Evolutionary conservation across 2,329 filamentous ascomycete genomes (phyloP).

Genomic region (Aspergillus sp.): DNA sequence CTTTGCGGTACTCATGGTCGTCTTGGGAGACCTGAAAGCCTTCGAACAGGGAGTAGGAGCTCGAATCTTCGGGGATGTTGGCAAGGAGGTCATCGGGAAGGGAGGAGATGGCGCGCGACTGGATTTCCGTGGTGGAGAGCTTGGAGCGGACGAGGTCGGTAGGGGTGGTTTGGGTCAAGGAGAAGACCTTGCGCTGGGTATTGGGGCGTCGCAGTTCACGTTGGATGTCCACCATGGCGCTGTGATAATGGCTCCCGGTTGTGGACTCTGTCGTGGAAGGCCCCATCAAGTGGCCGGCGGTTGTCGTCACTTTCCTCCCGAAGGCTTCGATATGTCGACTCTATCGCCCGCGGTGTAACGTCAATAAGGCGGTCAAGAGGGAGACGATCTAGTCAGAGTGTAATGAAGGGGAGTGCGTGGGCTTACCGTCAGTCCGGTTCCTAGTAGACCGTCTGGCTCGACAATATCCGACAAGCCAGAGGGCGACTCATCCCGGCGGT

Average conservation of each 20-base stretch:
- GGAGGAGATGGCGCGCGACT: conserved; percentile 85
- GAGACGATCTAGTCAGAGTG: neutral
- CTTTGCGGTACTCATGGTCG: conserved; percentile 63
- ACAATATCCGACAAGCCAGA: conserved; percentile 42
- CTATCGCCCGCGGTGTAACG: conserved; percentile 45
- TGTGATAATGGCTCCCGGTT: conserved; percentile 70
- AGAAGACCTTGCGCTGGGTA: conserved; percentile 86
- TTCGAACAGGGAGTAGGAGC: conserved; percentile 89
- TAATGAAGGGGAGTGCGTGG: conserved; percentile 2
- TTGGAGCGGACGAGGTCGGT: conserved; percentile 89
- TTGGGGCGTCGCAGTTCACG: conserved; percentile 81
- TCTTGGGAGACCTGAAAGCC: conserved; percentile 85
- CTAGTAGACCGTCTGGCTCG: conserved; percentile 46
- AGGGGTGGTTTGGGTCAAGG: conserved; percentile 86
- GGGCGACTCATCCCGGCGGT: conserved; percentile 47
- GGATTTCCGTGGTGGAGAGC: conserved; percentile 87
- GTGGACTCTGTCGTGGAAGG: conserved; percentile 50
- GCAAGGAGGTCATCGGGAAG: conserved; percentile 85
- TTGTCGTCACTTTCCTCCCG: conserved; percentile 89
- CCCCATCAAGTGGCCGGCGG: conserved; percentile 84
- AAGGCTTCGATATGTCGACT: conserved; percentile 88
- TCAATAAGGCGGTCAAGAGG: neutral
- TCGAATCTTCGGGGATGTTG: conserved; percentile 84
- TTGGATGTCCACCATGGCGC: conserved; percentile 84
- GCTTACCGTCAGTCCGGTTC: conserved; percentile 48